Evolutionary conservation across 495 filamentous ascomycete species (phyloP), one percentile per base, ranked within the genome.

Genomic region (Hypoxylon lenormandii): DNA sequence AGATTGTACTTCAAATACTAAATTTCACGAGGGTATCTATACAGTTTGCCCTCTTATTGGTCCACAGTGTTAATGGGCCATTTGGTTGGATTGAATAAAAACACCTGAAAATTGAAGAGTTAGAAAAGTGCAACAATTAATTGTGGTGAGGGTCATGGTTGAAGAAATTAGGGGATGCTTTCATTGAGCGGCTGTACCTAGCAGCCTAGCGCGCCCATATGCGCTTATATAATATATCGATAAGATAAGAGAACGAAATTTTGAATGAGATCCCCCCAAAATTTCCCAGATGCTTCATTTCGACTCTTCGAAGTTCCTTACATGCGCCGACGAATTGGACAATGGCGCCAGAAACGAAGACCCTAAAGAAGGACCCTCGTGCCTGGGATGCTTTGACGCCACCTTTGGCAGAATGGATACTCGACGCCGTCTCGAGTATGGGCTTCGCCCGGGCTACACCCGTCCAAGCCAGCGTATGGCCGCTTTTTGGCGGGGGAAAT

Each of bases 361-460:
- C 54, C 4, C 16, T 63, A 5, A 77, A 81, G 57, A 85, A 80
- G 42, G 74, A 85, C 53, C 80, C 80, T 12, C 72, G 93, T 69
- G 86, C 91, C 21, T 97, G 94, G 94, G 88, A 91, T 75, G 89
- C 84, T 5, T 80, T 97, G 26, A 89, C 84, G 3, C 92, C 92
- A 5, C 75, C 88, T 11, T 81, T 98, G n/a, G 92, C 92, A 58
- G 86, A 91, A 87, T 98, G 95, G 94, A 86, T 93, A 26, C 83
- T 94, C 26, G 91, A 95, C 56, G 94, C 93, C 36, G 86, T 97
- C 63, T 81, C 86, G 22, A 87, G 87, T 52, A 92, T 94, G 90
- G 91, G 93, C 46, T 97, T 97, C 77, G 83, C 82, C 46, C 87
- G 89, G 70, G 96, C 94, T 81, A 98, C 95, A 2, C 95, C 95